Conservation (phyloP, 345 rosid genomes). For the Durio zibethinus region DNA sequence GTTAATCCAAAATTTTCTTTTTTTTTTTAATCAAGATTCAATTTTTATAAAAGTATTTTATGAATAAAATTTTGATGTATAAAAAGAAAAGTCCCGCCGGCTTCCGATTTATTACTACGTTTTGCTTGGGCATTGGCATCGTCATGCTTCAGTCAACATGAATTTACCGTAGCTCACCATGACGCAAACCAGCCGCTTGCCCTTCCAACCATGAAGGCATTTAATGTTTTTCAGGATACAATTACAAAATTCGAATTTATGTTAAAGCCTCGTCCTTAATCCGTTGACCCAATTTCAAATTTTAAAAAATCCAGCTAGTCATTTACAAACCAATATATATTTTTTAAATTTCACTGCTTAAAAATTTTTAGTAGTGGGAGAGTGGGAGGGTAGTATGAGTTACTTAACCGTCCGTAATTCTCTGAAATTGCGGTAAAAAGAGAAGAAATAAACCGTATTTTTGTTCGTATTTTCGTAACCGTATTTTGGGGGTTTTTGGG, state of each 20-base stretch:
- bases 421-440: neutral
- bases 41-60: no score
- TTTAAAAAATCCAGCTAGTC: no score
- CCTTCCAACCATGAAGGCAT: no score
- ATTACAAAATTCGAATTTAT: neutral
- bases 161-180: neutral
- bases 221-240: no score
- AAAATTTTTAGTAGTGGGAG: neutral
- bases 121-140: neutral
- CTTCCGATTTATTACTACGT: neutral
- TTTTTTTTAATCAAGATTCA: no score
- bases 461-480: neutral
- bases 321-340: no score
- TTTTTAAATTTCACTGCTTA: no score
- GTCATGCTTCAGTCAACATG: neutral
- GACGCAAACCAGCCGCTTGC: neutral
- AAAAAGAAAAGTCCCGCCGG: no score
- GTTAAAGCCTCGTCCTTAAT: no score
- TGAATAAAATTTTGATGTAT: no score
- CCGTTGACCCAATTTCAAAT: neutral
- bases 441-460: neutral
- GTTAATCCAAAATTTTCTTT: no score
- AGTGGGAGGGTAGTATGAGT: neutral
- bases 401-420: neutral
- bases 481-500: neutral